Base-by-base conservation (phyloP, 352 stramenopile genomes). In the Phytophthora multivora region DNA sequence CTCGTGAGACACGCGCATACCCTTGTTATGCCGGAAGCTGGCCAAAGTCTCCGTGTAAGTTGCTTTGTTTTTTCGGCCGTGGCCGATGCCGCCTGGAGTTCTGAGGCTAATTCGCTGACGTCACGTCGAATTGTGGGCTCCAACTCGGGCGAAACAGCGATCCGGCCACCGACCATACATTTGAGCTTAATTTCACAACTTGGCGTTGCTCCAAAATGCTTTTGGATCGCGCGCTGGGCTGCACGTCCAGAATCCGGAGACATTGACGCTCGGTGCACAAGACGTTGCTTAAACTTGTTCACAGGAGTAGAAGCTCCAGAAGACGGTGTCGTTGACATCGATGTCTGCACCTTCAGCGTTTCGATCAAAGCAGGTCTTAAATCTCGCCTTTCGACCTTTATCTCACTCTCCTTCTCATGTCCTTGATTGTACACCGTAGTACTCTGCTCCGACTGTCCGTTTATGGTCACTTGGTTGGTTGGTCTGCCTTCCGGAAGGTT, bases 1-100 rank as follows among this genome's bases (percentile, higher is more conserved):
- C 85, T 96, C 2, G 79, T 78, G 13, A 95, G 68, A 43, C 80
- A 93, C 18, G 80, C 84, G 21, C 82, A 92, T 11, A 92, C 78
- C 39, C 88, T 62, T n/a, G 88, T 96, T 35, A 96, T 92, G 0
- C 79, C 81, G 12, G 85, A 78, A 8, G 88, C 80, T 18, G 88
- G 88, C 88, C 88, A 96, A 19, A 96, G 57, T 42, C 80, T 65
- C 50, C 72, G 68, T 3, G 84, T 71, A 0, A 93, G 58, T 4
- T 84, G 66, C 23, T 79, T 77, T 0, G 79, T 89, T 57, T 85
- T 85, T 25, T 88, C 83, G 3, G 88, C 86, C 0, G 86, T 89
- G 21, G 66, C 55, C 0, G 86, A 85, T 10, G 84, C 79, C 16
- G 85, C 71, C 7, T 83, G 63, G 0, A 95, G 68, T 31, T 95